Evolutionary conservation across 75 land plant species (phyloP).

Genomic region (Larix kaempferi): DNA sequence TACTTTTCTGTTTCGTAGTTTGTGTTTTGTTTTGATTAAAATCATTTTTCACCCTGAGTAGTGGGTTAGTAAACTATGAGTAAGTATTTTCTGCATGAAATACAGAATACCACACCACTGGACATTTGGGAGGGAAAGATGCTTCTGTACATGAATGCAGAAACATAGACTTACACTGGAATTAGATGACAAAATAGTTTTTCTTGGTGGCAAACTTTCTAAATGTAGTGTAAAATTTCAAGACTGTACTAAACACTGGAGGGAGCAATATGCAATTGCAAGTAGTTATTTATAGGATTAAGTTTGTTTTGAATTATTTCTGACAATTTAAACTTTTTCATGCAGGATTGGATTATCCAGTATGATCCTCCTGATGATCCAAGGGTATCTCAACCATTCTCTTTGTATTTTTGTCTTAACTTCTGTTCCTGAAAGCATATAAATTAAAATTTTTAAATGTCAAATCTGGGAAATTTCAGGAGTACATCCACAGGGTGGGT

Average conservation of each 20-base stretch:
- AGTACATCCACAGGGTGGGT: slow-evolving; percentile 96
- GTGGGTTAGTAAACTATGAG: neutral
- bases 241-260: too few species aligned
- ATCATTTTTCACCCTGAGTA: neutral
- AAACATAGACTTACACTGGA: too few species aligned
- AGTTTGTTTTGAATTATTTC: neutral
- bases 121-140: too few species aligned
- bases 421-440: neutral
- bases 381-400: slow-evolving; percentile 41
- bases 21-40: slow-evolving; percentile 1
- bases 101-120: too few species aligned
- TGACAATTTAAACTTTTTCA: neutral
- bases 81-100: neutral
- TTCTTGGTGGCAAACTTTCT: too few species aligned
- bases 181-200: too few species aligned
- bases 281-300: neutral
- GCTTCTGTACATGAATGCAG: too few species aligned
- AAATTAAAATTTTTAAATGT: neutral
- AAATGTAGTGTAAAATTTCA: too few species aligned
- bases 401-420: neutral
- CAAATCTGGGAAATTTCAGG: slow-evolving; percentile 38
- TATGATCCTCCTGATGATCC: slow-evolving; percentile 98
- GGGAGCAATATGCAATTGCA: neutral
- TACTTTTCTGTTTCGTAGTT: neutral
- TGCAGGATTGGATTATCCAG: slow-evolving; percentile 98